Evolutionary conservation across 202 grass and related monocot genomes (phyloP).

Genomic region (Digitaria exilis): DNA sequence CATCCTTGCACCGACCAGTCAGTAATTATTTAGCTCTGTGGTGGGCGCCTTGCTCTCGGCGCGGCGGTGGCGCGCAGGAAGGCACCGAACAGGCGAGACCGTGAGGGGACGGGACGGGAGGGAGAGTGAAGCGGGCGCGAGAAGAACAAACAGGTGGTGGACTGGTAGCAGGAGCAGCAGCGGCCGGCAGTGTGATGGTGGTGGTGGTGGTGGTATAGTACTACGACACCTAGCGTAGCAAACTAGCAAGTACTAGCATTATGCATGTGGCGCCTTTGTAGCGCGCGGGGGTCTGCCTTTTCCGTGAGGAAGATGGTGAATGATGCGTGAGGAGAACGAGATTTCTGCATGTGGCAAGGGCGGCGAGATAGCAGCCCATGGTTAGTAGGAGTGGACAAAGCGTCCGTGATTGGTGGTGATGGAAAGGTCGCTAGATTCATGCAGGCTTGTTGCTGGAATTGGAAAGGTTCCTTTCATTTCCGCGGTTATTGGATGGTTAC

Average conservation of each 20-base stretch:
- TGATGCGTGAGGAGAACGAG: background rate
- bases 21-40: background rate
- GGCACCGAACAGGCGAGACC: background rate
- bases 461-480: background rate
- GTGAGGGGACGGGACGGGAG: background rate
- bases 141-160: background rate
- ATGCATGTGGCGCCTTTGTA: slow-evolving; percentile 42
- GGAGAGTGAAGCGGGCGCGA: background rate
- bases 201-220: background rate
- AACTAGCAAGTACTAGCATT: background rate
- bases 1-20: background rate
- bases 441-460: background rate
- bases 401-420: background rate
- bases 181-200: background rate
- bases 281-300: slow-evolving; percentile 12
- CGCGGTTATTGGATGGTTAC: slow-evolving; percentile 1
- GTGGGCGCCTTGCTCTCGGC: too few species aligned
- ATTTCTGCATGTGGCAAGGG: slow-evolving; percentile 30
- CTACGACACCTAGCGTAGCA: slow-evolving; percentile 41
- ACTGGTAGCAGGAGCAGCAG: too few species aligned
- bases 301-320: slow-evolving; percentile 19
- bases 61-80: background rate
- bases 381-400: background rate
- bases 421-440: background rate
- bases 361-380: background rate